These are phyloP conservation scores for Ceratocystis alfenasii DNA, from an alignment of 2,329 filamentous ascomycete genomes.

Conservation along the genomic window DNA sequence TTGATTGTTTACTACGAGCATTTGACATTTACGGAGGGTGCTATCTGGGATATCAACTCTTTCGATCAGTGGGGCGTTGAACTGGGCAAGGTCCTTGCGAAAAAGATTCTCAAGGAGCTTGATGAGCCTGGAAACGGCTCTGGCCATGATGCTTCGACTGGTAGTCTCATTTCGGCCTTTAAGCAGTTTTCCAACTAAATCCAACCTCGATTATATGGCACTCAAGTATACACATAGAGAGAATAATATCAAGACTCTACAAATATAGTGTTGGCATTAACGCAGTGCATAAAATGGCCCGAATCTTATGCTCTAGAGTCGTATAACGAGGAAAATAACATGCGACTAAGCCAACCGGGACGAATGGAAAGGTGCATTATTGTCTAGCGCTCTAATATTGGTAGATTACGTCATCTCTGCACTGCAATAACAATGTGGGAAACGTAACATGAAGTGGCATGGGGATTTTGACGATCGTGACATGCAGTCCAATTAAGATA, in stretches of 20 bases:
- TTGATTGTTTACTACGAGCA: constrained; percentile 99
- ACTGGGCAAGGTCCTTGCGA: constrained; percentile 89
- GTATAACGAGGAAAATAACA: no score
- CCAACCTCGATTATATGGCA: no score
- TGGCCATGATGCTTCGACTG: constrained; percentile 77
- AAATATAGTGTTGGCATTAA: no score
- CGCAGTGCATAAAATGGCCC: no score
- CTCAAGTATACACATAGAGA: not conserved
- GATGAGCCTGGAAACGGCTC: constrained; percentile 60
- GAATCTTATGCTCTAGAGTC: no score
- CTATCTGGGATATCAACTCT: constrained; percentile 98
- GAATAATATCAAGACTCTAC: not conserved
- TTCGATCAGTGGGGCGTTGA: constrained; percentile 99
- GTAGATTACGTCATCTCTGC: not conserved
- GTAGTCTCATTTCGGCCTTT: constrained; percentile 80
- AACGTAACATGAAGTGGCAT: not conserved
- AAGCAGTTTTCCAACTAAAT: constrained; percentile 56
- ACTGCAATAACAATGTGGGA: not conserved
- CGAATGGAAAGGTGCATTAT: no score
- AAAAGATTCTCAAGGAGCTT: constrained; percentile 78
- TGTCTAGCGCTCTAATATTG: not conserved
- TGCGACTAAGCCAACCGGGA: no score
- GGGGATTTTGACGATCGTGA: not conserved
- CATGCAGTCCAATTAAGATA: constrained; percentile 2
- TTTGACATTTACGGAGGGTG: constrained; percentile 92